phyloP scores from a whole-genome alignment of 2,329 filamentous ascomycete genomes.

The Nannizziopsis barbatae region DNA sequence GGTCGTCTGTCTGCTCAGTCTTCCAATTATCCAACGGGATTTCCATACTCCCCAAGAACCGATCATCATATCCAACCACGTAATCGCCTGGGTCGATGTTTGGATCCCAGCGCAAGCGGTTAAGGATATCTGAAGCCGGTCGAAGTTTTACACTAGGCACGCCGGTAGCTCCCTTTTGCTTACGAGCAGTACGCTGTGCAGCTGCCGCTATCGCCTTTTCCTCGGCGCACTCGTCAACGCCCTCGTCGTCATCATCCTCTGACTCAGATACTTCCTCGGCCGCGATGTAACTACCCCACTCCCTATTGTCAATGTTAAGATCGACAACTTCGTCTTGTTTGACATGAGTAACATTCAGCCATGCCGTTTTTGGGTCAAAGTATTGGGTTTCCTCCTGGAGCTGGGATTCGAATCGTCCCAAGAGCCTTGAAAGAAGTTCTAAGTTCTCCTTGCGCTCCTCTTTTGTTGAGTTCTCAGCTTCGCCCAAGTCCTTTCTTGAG shows the following conservation, averaged over 20 bases:
- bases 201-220: slow-evolving; percentile 4
- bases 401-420: slow-evolving; percentile 28
- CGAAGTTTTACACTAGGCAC: slow-evolving; percentile 12
- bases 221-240: slow-evolving; percentile 4
- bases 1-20: slow-evolving; percentile 43
- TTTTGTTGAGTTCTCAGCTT: slow-evolving; percentile 8
- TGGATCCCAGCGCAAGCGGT: slow-evolving; percentile 42
- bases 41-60: slow-evolving; percentile 42
- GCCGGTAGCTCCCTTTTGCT: not conserved
- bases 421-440: slow-evolving; percentile 31
- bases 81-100: slow-evolving; percentile 36
- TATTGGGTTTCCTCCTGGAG: slow-evolving; percentile 28
- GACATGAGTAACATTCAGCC: slow-evolving; percentile 26
- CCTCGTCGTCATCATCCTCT: slow-evolving; percentile 12
- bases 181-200: not conserved
- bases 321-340: slow-evolving; percentile 17
- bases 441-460: slow-evolving; percentile 37
- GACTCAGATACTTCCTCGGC: slow-evolving; percentile 9
- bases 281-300: slow-evolving; percentile 12
- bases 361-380: slow-evolving; percentile 25
- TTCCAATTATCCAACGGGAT: slow-evolving; percentile 42
- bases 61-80: slow-evolving; percentile 44
- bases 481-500: slow-evolving; percentile 16
- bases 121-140: slow-evolving; percentile 35
- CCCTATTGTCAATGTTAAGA: slow-evolving; percentile 15